These are phyloP conservation scores for Auricularia sp. DNA, from an alignment of 768 basidiomycete genomes.

Conservation along the genomic window DNA sequence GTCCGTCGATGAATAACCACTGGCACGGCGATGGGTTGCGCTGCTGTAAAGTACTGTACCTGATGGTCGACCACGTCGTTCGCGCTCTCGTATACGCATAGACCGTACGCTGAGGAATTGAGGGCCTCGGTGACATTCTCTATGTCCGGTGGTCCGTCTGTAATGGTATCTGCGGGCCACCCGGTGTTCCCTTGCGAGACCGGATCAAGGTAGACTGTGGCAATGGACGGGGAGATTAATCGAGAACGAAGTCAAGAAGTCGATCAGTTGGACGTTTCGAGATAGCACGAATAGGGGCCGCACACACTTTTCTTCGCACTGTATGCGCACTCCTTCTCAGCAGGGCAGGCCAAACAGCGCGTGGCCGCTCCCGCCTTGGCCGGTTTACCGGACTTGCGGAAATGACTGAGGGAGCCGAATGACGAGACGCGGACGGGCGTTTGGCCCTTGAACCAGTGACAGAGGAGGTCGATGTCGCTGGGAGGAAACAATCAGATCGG, in stretches of 20 bases:
- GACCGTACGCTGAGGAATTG: constrained; percentile 60
- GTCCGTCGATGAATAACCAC: not conserved
- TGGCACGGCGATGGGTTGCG: not conserved
- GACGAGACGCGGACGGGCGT: constrained; percentile 64
- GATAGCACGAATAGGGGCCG: not conserved
- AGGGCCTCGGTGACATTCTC: constrained; percentile 73
- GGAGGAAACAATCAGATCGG: not conserved
- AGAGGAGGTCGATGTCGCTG: constrained; percentile 80
- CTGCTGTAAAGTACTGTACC: constrained; percentile 18
- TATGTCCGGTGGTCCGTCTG: constrained; percentile 78
- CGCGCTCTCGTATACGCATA: constrained; percentile 72
- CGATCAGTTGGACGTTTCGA: not conserved
- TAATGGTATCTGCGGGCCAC: constrained; percentile 62
- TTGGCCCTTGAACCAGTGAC: constrained; percentile 62
- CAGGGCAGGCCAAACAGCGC: constrained; percentile 68
- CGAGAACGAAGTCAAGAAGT: constrained; percentile 2
- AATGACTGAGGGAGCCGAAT: constrained; percentile 79
- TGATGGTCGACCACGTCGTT: constrained; percentile 90
- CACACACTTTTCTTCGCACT: constrained; percentile 70
- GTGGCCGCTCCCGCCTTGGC: constrained; percentile 50
- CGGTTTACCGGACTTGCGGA: constrained; percentile 65
- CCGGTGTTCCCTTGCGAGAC: constrained; percentile 37
- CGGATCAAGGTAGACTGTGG: constrained; percentile 71
- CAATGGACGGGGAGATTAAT: not conserved
- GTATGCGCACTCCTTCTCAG: constrained; percentile 67